Evolutionary conservation across 2,329 filamentous ascomycete species (phyloP).

Genomic region (Plenodomus tracheiphilus): DNA sequence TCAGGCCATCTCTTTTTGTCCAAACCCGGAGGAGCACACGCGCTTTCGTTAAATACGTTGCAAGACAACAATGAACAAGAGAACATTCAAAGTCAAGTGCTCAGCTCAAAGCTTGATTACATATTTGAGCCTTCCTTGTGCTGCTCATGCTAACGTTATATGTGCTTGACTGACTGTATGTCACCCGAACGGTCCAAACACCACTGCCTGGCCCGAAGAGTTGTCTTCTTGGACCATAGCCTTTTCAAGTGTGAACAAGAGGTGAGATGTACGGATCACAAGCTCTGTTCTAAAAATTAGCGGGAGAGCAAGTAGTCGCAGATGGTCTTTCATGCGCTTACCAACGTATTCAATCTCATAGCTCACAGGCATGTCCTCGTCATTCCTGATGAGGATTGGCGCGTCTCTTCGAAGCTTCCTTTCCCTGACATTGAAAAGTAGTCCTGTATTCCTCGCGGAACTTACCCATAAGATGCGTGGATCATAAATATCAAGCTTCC

Average conservation of each 20-base stretch:
- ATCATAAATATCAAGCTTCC: slow-evolving; percentile 15
- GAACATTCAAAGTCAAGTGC: too few species aligned
- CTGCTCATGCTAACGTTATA: too few species aligned
- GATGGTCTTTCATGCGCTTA: slow-evolving; percentile 43
- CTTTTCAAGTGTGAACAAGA: slow-evolving; percentile 61
- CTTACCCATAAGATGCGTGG: slow-evolving; percentile 69
- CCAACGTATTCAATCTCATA: slow-evolving; percentile 75
- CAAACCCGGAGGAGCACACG: too few species aligned
- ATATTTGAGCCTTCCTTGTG: too few species aligned
- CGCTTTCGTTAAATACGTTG: too few species aligned
- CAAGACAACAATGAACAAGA: too few species aligned
- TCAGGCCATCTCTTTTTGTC: not conserved
- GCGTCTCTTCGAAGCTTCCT: slow-evolving; percentile 50
- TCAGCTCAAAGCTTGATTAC: too few species aligned
- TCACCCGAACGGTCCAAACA: slow-evolving; percentile 59
- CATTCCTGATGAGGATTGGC: slow-evolving; percentile 59
- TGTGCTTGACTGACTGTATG: too few species aligned
- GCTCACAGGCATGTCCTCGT: slow-evolving; percentile 68
- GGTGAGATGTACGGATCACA: slow-evolving; percentile 37
- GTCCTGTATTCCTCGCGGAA: slow-evolving; percentile 63
- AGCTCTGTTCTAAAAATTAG: slow-evolving; percentile 25
- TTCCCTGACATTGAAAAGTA: slow-evolving; percentile 67
- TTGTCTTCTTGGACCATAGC: slow-evolving; percentile 63
- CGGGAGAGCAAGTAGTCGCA: not conserved
- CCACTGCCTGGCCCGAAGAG: slow-evolving; percentile 66